Conservation (phyloP, 495 filamentous ascomycete species). For the Xylaria curta region DNA sequence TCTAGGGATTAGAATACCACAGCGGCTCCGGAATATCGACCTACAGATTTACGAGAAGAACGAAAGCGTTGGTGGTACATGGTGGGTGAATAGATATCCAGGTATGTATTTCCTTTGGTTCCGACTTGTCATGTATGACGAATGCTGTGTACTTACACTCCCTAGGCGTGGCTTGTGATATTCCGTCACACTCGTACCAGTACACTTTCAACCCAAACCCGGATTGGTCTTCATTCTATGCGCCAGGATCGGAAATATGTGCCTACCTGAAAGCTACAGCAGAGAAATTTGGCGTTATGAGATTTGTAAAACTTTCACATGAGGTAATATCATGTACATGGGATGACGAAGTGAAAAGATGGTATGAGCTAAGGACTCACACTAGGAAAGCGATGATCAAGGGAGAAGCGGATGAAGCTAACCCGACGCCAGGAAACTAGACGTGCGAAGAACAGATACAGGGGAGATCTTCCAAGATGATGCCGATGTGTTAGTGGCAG, state of each 20-base stretch:
- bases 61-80: conserved; percentile 50
- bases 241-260: conserved; percentile 68
- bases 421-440: conserved; percentile 29
- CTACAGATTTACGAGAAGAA: conserved; percentile 53
- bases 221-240: conserved; percentile 68
- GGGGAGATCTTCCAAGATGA: conserved; percentile 45
- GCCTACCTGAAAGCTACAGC: conserved; percentile 65
- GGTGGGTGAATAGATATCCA: conserved; percentile 55
- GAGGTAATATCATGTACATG: conserved; percentile 53
- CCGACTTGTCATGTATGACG: neutral
- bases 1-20: conserved; percentile 46
- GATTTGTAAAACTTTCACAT: conserved; percentile 51
- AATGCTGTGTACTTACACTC: conserved; percentile 16
- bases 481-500: conserved; percentile 67
- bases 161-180: conserved; percentile 51
- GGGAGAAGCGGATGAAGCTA: conserved; percentile 13
- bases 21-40: conserved; percentile 50
- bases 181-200: conserved; percentile 63
- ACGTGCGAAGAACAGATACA: conserved; percentile 33
- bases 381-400: neutral
- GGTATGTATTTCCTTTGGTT: conserved; percentile 32
- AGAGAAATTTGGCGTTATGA: conserved; percentile 62
- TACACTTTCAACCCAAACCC: conserved; percentile 72
- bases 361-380: conserved; percentile 42
- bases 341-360: conserved; percentile 62